Evolutionary conservation across 148 eudicot species (phyloP).

Genomic region (Vaccinium myrtillus): DNA sequence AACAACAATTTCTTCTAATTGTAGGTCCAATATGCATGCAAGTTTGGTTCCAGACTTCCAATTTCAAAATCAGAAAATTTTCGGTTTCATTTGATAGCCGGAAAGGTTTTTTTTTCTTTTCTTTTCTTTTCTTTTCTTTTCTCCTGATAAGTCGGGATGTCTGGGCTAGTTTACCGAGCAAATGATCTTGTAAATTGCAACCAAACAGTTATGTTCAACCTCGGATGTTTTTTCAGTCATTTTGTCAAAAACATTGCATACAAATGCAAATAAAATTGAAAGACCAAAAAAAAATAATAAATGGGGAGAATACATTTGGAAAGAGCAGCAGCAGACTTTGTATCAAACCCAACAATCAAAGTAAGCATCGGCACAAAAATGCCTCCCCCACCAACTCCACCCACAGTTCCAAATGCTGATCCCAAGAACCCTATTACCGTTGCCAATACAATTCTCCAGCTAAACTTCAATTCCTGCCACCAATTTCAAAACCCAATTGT

Average conservation of each 20-base stretch:
- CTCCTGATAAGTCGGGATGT: too few relatives aligned
- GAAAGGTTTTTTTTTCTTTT: background rate
- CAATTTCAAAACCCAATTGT: background rate
- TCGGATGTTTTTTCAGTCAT: background rate
- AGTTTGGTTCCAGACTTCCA: too few relatives aligned
- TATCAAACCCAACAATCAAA: slow-evolving; percentile 83
- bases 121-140: too few relatives aligned
- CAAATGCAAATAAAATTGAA: background rate
- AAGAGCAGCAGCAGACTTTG: slow-evolving; percentile 98
- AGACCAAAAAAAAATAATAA: background rate
- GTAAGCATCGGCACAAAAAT: slow-evolving; percentile 96
- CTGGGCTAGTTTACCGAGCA: too few relatives aligned
- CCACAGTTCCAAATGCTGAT: slow-evolving; percentile 93
- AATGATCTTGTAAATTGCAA: background rate
- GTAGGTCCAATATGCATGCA: background rate
- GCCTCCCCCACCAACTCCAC: slow-evolving; percentile 98
- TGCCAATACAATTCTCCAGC: slow-evolving; percentile 79
- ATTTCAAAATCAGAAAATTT: too few relatives aligned
- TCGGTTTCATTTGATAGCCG: background rate
- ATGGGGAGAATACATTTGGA: slow-evolving; percentile 63
- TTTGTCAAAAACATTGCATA: background rate
- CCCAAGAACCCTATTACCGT: slow-evolving; percentile 83
- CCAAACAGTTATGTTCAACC: background rate
- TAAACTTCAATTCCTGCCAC: slow-evolving; percentile 58
- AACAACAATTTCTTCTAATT: background rate